Percentiles rank a stretch among this genome's conserved stretches.
Conservation (phyloP, 106 monocot species). For the Acorus gramineus region DNA sequence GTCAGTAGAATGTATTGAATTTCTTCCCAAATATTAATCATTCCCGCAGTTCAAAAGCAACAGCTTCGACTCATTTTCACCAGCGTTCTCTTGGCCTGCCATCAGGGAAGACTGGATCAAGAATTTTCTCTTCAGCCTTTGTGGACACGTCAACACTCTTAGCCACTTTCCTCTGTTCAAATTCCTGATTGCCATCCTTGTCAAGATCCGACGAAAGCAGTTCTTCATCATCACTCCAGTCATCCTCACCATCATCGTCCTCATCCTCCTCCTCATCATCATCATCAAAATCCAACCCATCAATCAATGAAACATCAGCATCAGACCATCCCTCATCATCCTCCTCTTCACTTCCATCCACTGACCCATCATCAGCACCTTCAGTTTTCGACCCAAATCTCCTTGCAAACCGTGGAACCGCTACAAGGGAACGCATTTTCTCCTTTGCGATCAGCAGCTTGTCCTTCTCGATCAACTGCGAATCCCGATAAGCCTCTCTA, state of each 20-base stretch:
- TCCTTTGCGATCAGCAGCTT: slow-evolving; percentile 72
- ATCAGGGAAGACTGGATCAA: slow-evolving; percentile 55
- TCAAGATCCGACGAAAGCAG: slow-evolving; percentile 52
- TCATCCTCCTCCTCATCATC: slow-evolving; percentile 29
- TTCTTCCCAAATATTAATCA: no score
- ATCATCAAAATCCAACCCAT: slow-evolving; percentile 26
- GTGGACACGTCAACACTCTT: slow-evolving; percentile 8
- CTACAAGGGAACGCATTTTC: slow-evolving; percentile 80
- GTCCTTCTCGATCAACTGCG: slow-evolving; percentile 80
- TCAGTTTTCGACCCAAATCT: slow-evolving; percentile 15
- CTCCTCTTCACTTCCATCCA: slow-evolving; percentile 24
- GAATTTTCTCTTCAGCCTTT: slow-evolving; percentile 23
- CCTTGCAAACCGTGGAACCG: slow-evolving; percentile 43
- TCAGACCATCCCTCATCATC: slow-evolving; percentile 48
- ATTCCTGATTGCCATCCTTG: slow-evolving; percentile 27
- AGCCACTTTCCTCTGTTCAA: slow-evolving; percentile 11
- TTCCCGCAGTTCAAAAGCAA: no score
- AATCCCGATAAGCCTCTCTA: slow-evolving; percentile 82
- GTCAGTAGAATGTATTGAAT: no score
- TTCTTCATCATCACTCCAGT: slow-evolving; percentile 68
- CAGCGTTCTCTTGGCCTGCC: slow-evolving; percentile 72
- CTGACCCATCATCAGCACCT: slow-evolving; percentile 4
- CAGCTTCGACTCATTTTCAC: slow-evolving; percentile 15
- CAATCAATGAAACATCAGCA: slow-evolving; percentile 30
- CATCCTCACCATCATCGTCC: slow-evolving; percentile 35